These are phyloP conservation scores for Pachysolen tannophilus DNA, from an alignment of 805 yeast species.

Conservation along the genomic window DNA sequence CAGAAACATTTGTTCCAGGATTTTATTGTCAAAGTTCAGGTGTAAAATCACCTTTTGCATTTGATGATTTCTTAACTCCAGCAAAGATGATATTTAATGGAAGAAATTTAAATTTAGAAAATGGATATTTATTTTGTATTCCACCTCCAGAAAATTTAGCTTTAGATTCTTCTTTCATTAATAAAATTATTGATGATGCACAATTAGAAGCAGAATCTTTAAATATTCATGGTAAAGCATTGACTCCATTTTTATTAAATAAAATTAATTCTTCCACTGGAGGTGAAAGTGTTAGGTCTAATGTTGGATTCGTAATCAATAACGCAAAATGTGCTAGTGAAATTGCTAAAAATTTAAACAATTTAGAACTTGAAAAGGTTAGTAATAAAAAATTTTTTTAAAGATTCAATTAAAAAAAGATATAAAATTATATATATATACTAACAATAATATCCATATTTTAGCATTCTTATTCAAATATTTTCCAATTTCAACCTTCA, in stretches of 20 bases:
- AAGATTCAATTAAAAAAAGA: no score
- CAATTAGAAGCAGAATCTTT: conserved; percentile 40
- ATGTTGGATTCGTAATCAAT: conserved; percentile 67
- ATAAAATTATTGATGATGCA: conserved; percentile 50
- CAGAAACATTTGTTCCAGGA: conserved; percentile 61
- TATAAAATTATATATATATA: conserved; percentile 2
- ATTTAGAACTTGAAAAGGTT: conserved; percentile 19
- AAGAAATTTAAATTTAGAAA: conserved; percentile 37
- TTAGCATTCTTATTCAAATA: no score
- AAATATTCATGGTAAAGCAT: conserved; percentile 60
- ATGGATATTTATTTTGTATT: conserved; percentile 74
- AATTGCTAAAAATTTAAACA: conserved; percentile 49
- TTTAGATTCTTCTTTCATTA: conserved; percentile 43
- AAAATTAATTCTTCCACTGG: conserved; percentile 59
- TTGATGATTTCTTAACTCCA: conserved; percentile 45
- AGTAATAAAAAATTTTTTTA: conserved; percentile 5
- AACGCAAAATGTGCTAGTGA: conserved; percentile 64
- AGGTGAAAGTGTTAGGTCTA: conserved; percentile 64
- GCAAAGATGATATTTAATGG: conserved; percentile 53
- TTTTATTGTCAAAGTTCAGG: conserved; percentile 77
- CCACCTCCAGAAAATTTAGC: conserved; percentile 72
- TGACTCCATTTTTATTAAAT: conserved; percentile 70
- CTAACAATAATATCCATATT: no score
- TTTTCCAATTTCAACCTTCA: conserved; percentile 1
- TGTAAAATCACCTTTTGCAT: conserved; percentile 57